Evolutionary conservation across 2,329 filamentous ascomycete species (phyloP).

Genomic region (Apiospora rasikravindrae): DNA sequence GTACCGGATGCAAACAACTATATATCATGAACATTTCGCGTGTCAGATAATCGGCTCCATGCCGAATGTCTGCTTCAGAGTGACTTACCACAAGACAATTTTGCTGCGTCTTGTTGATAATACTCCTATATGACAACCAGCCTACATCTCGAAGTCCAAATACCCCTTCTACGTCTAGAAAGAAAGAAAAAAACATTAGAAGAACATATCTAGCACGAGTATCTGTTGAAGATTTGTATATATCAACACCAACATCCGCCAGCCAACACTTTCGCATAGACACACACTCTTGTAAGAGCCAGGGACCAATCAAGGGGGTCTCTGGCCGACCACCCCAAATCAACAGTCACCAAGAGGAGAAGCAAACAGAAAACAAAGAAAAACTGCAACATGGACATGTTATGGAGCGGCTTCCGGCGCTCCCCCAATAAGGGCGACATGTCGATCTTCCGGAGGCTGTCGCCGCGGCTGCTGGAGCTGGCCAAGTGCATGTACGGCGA

Average conservation of each 20-base stretch:
- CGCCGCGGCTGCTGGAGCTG: constrained; percentile 13
- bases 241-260: background rate
- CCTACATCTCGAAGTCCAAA: background rate
- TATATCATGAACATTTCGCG: background rate
- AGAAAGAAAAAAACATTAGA: background rate
- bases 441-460: constrained; percentile 15
- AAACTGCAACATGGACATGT: constrained; percentile 14
- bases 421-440: constrained; percentile 20
- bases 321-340: background rate
- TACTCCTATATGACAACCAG: background rate
- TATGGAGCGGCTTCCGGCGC: constrained; percentile 22
- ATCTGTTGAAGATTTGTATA: background rate
- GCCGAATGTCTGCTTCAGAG: background rate
- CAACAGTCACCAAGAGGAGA: background rate
- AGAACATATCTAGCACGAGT: background rate
- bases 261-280: background rate
- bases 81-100: background rate
- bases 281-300: background rate
- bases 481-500: constrained; percentile 23
- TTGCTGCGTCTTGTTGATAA: background rate
- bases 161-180: background rate
- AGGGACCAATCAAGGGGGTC: background rate
- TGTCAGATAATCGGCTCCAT: background rate
- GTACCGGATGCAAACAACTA: background rate
- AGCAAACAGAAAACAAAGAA: background rate